phyloP scores from a whole-genome alignment of 495 filamentous ascomycete genomes.

The Ramalina intermedia region DNA sequence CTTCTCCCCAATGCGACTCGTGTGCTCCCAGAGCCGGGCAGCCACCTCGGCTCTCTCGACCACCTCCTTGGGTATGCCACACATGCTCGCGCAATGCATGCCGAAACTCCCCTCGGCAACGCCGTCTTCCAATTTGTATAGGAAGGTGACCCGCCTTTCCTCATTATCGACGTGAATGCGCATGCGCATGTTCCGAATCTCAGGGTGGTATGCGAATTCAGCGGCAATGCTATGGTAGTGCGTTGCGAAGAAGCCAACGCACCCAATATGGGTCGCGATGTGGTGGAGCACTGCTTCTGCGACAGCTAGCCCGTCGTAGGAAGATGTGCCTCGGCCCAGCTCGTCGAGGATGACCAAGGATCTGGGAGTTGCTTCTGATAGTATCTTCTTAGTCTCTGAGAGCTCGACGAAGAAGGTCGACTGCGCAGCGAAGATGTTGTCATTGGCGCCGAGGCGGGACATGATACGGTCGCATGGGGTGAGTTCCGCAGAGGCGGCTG shows the following conservation, averaged over 20 bases:
- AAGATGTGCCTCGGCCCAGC: conserved; percentile 83
- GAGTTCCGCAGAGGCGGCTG: conserved; percentile 65
- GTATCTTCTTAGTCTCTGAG: conserved; percentile 95
- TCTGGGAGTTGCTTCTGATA: conserved; percentile 84
- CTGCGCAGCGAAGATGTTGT: conserved; percentile 98
- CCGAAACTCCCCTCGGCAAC: conserved; percentile 96
- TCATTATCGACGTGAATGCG: conserved; percentile 85
- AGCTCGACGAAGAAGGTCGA: conserved; percentile 98
- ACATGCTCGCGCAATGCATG: conserved; percentile 99
- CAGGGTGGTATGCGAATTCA: conserved; percentile 79
- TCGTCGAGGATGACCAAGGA: conserved; percentile 97
- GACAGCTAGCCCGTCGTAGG: conserved; percentile 91
- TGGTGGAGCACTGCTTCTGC: conserved; percentile 95
- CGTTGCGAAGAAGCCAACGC: conserved; percentile 92
- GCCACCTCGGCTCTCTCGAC: conserved; percentile 78
- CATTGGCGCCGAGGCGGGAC: conserved; percentile 94
- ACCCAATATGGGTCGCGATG: conserved; percentile 82
- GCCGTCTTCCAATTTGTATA: conserved; percentile 89
- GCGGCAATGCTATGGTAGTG: conserved; percentile 90
- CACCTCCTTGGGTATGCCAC: conserved; percentile 72
- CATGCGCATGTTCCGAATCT: conserved; percentile 79
- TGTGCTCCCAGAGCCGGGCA: conserved; percentile 93
- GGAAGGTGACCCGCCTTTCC: conserved; percentile 69
- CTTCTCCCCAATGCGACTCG: conserved; percentile 74
- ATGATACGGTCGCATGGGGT: conserved; percentile 96